Conservation (phyloP, 768 basidiomycete genomes). For the Mycena belliarum region DNA sequence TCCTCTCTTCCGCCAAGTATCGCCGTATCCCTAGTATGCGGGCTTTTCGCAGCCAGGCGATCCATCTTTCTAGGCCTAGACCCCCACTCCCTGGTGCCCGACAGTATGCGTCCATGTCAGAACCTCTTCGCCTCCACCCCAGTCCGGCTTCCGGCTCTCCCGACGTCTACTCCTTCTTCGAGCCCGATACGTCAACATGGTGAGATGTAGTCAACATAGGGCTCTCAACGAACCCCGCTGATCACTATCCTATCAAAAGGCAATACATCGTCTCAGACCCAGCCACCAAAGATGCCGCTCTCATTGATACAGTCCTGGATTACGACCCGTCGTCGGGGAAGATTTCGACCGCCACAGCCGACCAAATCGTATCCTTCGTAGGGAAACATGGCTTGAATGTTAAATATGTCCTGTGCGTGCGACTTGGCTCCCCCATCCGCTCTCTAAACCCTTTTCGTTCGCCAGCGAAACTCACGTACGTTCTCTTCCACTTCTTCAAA, state of each 20-base stretch:
- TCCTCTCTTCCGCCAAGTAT: neutral
- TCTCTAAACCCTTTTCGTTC: neutral
- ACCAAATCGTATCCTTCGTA: conserved; percentile 33
- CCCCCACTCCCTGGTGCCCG: neutral
- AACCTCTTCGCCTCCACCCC: neutral
- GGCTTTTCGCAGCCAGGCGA: neutral
- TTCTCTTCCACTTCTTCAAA: too few relatives aligned
- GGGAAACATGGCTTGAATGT: conserved; percentile 30
- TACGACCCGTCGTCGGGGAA: conserved; percentile 33
- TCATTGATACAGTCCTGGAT: conserved; percentile 39
- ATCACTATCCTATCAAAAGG: conserved; percentile 22
- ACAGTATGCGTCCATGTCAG: neutral
- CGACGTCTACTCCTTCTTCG: conserved; percentile 26
- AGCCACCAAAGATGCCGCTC: conserved; percentile 44
- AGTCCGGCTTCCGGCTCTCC: conserved; percentile 16
- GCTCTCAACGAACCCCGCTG: neutral
- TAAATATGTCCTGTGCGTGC: conserved; percentile 34
- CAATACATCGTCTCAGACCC: conserved; percentile 63
- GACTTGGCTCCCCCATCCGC: neutral
- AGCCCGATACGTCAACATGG: conserved; percentile 27
- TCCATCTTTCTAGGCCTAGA: neutral
- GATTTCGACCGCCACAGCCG: conserved; percentile 34
- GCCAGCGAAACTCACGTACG: conserved; percentile 34
- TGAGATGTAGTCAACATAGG: neutral
- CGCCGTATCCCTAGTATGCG: neutral